Conservation (phyloP, 2,329 filamentous ascomycete species). For the Bipolaris bicolor region DNA sequence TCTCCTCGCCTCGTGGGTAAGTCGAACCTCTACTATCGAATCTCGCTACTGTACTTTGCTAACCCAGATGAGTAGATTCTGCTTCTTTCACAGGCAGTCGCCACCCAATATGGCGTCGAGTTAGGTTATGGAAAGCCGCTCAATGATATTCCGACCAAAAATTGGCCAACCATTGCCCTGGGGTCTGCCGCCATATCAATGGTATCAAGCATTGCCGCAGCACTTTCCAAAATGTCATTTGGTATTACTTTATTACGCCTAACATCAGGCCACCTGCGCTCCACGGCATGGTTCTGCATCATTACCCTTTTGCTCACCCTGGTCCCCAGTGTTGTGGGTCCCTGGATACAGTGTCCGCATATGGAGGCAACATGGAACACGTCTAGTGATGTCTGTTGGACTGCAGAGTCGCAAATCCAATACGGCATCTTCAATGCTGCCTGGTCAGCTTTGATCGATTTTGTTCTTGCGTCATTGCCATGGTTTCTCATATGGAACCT, state of each 20-base stretch:
- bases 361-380: slow-evolving; percentile 27
- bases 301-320: slow-evolving; percentile 34
- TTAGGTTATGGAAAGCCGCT: slow-evolving; percentile 35
- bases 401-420: slow-evolving; percentile 14
- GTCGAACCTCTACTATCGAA: background rate
- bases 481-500: slow-evolving; percentile 37
- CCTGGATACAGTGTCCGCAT: slow-evolving; percentile 30
- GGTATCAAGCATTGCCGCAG: slow-evolving; percentile 35
- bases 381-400: slow-evolving; percentile 28
- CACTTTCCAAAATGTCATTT: slow-evolving; percentile 38
- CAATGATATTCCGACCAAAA: slow-evolving; percentile 22
- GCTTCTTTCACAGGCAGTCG: slow-evolving; percentile 26
- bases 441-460: slow-evolving; percentile 31
- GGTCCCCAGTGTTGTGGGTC: slow-evolving; percentile 30
- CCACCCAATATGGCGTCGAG: slow-evolving; percentile 29
- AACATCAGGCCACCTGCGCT: slow-evolving; percentile 17
- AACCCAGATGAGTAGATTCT: slow-evolving; percentile 23
- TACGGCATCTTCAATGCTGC: slow-evolving; percentile 42
- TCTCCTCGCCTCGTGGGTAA: slow-evolving; percentile 35
- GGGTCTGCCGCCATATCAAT: slow-evolving; percentile 26
- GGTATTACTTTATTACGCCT: slow-evolving; percentile 38
- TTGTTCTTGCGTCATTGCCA: slow-evolving; percentile 35
- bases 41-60: background rate
- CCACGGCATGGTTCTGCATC: slow-evolving; percentile 34
- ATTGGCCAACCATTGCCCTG: slow-evolving; percentile 23